Conservation (phyloP, 2,329 filamentous ascomycete genomes). For the Venturia asperata region DNA sequence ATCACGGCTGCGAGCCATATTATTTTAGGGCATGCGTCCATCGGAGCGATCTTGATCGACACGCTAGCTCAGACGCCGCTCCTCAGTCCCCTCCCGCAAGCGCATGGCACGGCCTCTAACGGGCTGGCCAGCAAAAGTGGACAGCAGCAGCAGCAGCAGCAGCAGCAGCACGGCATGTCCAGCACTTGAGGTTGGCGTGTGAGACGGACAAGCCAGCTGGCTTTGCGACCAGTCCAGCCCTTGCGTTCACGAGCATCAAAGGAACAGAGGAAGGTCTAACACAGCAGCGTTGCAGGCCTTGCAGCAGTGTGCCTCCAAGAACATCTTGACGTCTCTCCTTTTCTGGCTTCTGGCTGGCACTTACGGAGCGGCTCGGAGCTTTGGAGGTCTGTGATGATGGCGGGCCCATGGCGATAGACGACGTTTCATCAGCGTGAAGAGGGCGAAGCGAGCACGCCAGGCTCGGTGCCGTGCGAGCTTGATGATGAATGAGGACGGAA, state of each 20-base stretch:
- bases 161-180: neutral
- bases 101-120: slow-evolving; percentile 5
- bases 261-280: too few species aligned
- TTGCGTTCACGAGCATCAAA: too few species aligned
- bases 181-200: neutral
- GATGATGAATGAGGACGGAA: neutral
- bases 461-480: neutral
- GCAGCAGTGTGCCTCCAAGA: too few species aligned
- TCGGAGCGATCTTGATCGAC: slow-evolving; percentile 7
- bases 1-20: neutral
- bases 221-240: too few species aligned
- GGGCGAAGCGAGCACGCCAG: slow-evolving; percentile 11
- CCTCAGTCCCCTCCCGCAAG: neutral
- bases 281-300: too few species aligned
- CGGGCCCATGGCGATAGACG: neutral
- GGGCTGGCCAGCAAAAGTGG: neutral
- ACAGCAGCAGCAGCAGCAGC: neutral
- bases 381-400: neutral
- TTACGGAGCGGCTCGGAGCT: neutral
- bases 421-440: slow-evolving; percentile 10
- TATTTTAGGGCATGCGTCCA: neutral
- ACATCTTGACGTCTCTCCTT: neutral
- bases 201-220: too few species aligned
- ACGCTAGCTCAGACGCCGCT: neutral
- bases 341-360: too few species aligned